These are phyloP conservation scores for Botrytis sinoallii DNA, from an alignment of 2,329 filamentous ascomycete genomes.

Conservation along the genomic window DNA sequence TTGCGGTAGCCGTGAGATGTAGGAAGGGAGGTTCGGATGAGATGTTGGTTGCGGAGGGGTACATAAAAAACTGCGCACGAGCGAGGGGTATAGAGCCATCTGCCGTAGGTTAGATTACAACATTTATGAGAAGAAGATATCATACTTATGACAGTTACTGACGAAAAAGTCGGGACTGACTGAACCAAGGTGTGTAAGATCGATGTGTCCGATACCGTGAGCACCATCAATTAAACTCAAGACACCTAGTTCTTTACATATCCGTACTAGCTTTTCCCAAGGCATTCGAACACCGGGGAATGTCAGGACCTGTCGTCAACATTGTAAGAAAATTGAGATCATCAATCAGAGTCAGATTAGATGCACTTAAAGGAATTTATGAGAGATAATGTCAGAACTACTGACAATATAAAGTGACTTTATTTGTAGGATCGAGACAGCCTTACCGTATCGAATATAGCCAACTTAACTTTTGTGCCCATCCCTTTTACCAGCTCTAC, in stretches of 20 bases:
- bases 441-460: slow-evolving; percentile 11
- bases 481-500: neutral
- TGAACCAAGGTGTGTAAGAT: slow-evolving; percentile 54
- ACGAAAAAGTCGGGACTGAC: slow-evolving; percentile 83
- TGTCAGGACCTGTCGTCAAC: slow-evolving; percentile 64
- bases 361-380: neutral
- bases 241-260: slow-evolving; percentile 64
- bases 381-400: neutral
- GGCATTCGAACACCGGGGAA: slow-evolving; percentile 76
- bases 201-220: slow-evolving; percentile 57
- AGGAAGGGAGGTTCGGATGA: slow-evolving; percentile 71
- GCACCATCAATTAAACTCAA: slow-evolving; percentile 79
- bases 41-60: slow-evolving; percentile 70
- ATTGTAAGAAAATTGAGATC: neutral
- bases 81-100: slow-evolving; percentile 77
- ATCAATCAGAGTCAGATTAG: neutral
- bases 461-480: neutral
- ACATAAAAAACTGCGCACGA: slow-evolving; percentile 83
- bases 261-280: slow-evolving; percentile 62
- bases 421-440: slow-evolving; percentile 40
- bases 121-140: neutral
- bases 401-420: neutral
- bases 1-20: slow-evolving; percentile 71
- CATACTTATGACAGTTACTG: slow-evolving; percentile 88
- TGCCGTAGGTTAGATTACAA: neutral